Evolutionary conservation across 768 basidiomycete genomes (phyloP).

Genomic region (Termitomyces sp.): DNA sequence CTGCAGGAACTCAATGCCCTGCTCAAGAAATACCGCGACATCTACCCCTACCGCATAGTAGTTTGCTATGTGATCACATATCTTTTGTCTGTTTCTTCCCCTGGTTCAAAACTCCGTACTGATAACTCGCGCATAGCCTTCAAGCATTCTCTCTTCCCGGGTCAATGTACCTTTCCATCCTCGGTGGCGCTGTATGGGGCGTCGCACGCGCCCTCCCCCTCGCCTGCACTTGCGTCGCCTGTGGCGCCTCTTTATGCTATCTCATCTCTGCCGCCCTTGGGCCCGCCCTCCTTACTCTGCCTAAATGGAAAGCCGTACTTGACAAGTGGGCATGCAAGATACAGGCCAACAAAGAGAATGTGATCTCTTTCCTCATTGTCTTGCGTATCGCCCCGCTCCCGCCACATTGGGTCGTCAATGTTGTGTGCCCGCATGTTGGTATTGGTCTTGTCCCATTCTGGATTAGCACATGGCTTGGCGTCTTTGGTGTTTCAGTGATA

Average conservation of each 20-base stretch:
- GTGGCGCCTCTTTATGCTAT: conserved; percentile 90
- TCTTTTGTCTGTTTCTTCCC: conserved; percentile 66
- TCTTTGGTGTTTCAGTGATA: conserved; percentile 87
- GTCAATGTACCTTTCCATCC: conserved; percentile 96
- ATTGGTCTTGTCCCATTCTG: conserved; percentile 85
- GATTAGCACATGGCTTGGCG: conserved; percentile 84
- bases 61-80: conserved; percentile 87
- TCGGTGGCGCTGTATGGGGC: conserved; percentile 95
- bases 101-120: conserved; percentile 2
- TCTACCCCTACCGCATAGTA: conserved; percentile 81
- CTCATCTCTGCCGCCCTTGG: conserved; percentile 88
- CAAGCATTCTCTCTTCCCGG: conserved; percentile 97
- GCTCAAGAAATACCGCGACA: conserved; percentile 87
- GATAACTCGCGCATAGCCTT: conserved; percentile 42
- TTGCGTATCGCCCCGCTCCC: conserved; percentile 91
- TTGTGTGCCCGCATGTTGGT: conserved; percentile 88
- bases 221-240: conserved; percentile 88
- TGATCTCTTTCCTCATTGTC: conserved; percentile 92
- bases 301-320: conserved; percentile 76
- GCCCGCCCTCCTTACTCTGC: conserved; percentile 83
- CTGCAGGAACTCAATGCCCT: conserved; percentile 81
- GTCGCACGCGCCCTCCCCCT: conserved; percentile 80
- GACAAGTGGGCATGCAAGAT: conserved; percentile 83
- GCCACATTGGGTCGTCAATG: conserved; percentile 95
- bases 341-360: conserved; percentile 69